These are phyloP conservation scores for Haematococcus sp. DNA, from an alignment of 139 green algal genomes.

Conservation along the genomic window DNA sequence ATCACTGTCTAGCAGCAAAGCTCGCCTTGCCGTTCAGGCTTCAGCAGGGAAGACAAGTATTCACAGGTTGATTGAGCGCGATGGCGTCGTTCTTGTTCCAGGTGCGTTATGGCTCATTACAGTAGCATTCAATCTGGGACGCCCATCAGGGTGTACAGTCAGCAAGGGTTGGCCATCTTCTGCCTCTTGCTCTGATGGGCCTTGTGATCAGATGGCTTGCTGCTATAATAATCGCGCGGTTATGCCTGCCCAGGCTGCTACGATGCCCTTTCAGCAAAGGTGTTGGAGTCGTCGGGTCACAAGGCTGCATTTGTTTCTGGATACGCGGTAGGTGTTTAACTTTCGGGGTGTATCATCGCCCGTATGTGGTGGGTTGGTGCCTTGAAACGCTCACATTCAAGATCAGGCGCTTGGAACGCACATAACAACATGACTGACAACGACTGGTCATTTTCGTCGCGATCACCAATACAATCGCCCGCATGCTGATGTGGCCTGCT, in stretches of 20 bases:
- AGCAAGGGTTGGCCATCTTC: too few species aligned
- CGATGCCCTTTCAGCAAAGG: constrained; percentile 65
- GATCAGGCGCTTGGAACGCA: background rate
- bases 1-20: too few species aligned
- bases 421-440: too few species aligned
- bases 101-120: constrained; percentile 20
- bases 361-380: too few species aligned
- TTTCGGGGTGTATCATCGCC: background rate
- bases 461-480: too few species aligned
- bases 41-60: constrained; percentile 50
- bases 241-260: too few species aligned
- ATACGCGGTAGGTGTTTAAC: constrained; percentile 47
- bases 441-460: too few species aligned
- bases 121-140: background rate
- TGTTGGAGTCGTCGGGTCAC: constrained; percentile 49
- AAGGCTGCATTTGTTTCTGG: constrained; percentile 62
- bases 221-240: too few species aligned
- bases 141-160: background rate
- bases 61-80: constrained; percentile 62
- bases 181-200: too few species aligned
- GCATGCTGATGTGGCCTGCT: background rate
- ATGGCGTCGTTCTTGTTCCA: constrained; percentile 60
- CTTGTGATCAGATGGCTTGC: too few species aligned
- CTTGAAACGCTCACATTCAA: background rate
- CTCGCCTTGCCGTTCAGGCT: background rate